phyloP scores from a whole-genome alignment of 2,329 filamentous ascomycete species.

The Cyphellophora attinorum region DNA sequence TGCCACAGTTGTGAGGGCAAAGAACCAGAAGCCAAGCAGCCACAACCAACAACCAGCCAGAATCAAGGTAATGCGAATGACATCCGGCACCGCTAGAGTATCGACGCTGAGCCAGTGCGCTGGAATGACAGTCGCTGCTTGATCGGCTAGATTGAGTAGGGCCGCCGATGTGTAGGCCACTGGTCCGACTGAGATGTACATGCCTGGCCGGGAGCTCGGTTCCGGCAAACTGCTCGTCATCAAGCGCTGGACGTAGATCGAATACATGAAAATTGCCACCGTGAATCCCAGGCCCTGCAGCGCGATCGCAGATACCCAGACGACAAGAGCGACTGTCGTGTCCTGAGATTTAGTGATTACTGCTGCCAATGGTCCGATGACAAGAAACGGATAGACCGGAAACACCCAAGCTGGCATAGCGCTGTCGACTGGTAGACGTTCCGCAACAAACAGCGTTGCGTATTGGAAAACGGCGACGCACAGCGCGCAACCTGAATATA shows the following conservation, averaged over 20 bases:
- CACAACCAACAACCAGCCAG: conserved; percentile 6
- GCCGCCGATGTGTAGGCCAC: conserved; percentile 6
- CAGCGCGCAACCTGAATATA: conserved; percentile 53
- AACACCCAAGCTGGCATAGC: conserved; percentile 69
- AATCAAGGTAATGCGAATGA: conserved; percentile 2
- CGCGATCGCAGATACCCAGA: conserved; percentile 55
- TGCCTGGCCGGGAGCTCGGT: conserved; percentile 5
- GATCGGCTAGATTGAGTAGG: conserved; percentile 5
- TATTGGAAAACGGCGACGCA: conserved; percentile 57
- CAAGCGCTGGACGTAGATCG: conserved; percentile 51
- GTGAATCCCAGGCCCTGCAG: conserved; percentile 62
- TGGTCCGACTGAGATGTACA: conserved; percentile 9
- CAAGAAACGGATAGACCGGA: conserved; percentile 67
- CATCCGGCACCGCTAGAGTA: conserved; percentile 2
- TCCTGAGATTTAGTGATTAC: conserved; percentile 53
- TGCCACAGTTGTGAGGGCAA: conserved; percentile 4
- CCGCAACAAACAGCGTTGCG: conserved; percentile 52
- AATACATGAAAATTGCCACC: conserved; percentile 62
- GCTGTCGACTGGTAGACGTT: conserved; percentile 49
- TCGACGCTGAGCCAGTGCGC: conserved; percentile 5
- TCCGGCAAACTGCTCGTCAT: conserved; percentile 1
- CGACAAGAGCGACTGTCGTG: conserved; percentile 42
- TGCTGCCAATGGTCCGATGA: conserved; percentile 59
- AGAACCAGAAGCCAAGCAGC: conserved; percentile 10
- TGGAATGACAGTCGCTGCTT: conserved; percentile 4